Evolutionary conservation across 345 rosid species (phyloP).

Genomic region (Viola odorata): DNA sequence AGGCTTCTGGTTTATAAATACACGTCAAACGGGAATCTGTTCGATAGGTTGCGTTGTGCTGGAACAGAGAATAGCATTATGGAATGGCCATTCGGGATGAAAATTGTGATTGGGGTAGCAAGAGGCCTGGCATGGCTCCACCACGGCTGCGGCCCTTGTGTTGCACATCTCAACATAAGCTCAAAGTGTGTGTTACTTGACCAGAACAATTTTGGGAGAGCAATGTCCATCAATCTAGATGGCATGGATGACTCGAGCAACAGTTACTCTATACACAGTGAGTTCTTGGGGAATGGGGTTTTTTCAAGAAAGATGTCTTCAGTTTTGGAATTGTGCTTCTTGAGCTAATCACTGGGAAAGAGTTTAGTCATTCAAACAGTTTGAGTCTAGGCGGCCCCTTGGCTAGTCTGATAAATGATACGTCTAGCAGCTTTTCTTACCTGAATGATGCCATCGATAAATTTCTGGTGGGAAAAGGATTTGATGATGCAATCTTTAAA

Average conservation of each 20-base stretch:
- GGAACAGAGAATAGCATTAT: background rate
- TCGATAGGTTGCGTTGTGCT: slow-evolving; percentile 12
- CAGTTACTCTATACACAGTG: background rate
- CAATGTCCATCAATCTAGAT: background rate
- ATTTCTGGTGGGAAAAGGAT: too few species aligned
- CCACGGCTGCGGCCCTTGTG: background rate
- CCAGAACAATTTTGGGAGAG: slow-evolving; percentile 13
- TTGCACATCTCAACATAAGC: slow-evolving; percentile 17
- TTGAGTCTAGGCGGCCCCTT: too few species aligned
- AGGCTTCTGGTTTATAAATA: slow-evolving; percentile 26
- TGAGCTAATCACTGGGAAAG: slow-evolving; percentile 17
- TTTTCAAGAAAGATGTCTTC: slow-evolving; percentile 21
- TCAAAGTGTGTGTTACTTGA: slow-evolving; percentile 17
- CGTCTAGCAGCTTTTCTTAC: too few species aligned
- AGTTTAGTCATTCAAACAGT: too few species aligned
- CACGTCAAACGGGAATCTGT: slow-evolving; percentile 22
- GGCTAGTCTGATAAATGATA: too few species aligned
- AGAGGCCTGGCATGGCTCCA: slow-evolving; percentile 31
- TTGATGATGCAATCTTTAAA: too few species aligned
- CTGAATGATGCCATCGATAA: too few species aligned
- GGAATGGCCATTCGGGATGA: slow-evolving; percentile 23
- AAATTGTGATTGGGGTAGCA: slow-evolving; percentile 20
- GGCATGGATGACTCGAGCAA: background rate
- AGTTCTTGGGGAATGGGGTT: slow-evolving; percentile 16
- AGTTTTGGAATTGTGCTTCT: slow-evolving; percentile 21